Base-by-base conservation (phyloP, 23 red algal species). In the Cyanidium caldarium region DNA sequence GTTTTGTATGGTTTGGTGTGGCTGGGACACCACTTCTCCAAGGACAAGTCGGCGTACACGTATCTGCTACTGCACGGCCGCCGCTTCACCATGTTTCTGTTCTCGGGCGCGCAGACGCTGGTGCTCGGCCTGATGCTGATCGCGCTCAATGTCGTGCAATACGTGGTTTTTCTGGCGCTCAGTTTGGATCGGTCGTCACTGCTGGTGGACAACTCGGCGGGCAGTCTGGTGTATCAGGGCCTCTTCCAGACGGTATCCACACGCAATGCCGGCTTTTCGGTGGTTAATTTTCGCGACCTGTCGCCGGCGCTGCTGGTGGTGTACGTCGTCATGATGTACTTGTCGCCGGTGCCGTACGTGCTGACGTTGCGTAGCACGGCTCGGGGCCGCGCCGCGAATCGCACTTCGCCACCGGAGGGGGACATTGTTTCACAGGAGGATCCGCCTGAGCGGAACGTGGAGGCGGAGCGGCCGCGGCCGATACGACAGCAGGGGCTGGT, bases 221-320 rank as follows among this genome's bases (percentile, higher is more conserved):
- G 51, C n/a, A 61, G 51, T 28, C 21, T 61, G 13, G 51, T 61
- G 19, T 61, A 61, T 28, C 51, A 28, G 19, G 51, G 51, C 19
- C n/a, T 28, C 13, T 61, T 61, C 51, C 51, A 61, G 51, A 61
- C n/a, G 7, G 51, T 61, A 14, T 61, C n/a, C 51, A 61, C 51
- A 16, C 7, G 51, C 19, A 61, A 61, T 28, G 51, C 51, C 7
- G 51, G 51, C 10, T 61, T 61, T 61, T 5, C 5, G 21, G 51
- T 61, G 7, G 51, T 61, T 5, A 61, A 28, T 28, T 28, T 61
- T 61, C 51, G 51, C 10, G 51, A 16, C 7, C 7, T 61, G 7
- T 61, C 51, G 51, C 51, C 51, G 7, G 51, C 51, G 51, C 51
- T 61, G 13, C 51, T 61, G 10, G 51, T 61, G 7, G n/a, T 61